Evolutionary conservation across 495 filamentous ascomycete genomes (phyloP), one percentile per base, ranked within the genome.

Genomic region (Friedmanniomyces simplex): DNA sequence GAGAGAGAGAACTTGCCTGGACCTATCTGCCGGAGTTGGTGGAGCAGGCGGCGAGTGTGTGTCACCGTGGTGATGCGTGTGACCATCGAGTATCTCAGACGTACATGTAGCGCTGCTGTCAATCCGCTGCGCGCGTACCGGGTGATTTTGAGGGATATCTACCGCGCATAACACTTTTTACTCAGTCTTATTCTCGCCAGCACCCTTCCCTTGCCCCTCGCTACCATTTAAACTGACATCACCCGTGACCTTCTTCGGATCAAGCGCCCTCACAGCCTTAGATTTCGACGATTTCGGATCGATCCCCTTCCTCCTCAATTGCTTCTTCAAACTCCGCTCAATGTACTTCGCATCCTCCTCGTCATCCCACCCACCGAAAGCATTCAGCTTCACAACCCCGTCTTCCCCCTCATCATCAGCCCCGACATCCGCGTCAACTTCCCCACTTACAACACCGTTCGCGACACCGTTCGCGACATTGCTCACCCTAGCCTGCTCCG

Each of bases 301-400:
- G 30, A 82, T 68, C 26, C 85, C 85, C 71, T 85, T 88, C 69
- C 76, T 79, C 55, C 81, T 78, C 63, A 84, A 62, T 48, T 72
- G 69, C 65, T 76, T 79, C 46, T 76, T 76, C 66, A 79, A 70
- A 18, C 79, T 81, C 30, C 80, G 77, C 57, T 78, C 76, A 57
- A 87, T 81, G 51, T 79, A 77, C 55, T 75, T 74, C 52, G 69
- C 64, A 61, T 87, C 85, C 53, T 77, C 81, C 28, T 79, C 76
- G 21, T 83, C 77, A 51, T 85, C 81, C 63, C 79, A 87, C 0
- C 78, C 79, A 21, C 80, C 84, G 71, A 87, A 88, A 63, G 79
- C 78, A 16, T 53, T 58, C 25, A 58, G 46, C 36, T 69, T 68
- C n/a, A 67, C 64, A 18, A 60, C 57, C 30, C 62, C 63, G 14